phyloP scores from a whole-genome alignment of 495 filamentous ascomycete species.

The Hyaloscypha finlandica region DNA sequence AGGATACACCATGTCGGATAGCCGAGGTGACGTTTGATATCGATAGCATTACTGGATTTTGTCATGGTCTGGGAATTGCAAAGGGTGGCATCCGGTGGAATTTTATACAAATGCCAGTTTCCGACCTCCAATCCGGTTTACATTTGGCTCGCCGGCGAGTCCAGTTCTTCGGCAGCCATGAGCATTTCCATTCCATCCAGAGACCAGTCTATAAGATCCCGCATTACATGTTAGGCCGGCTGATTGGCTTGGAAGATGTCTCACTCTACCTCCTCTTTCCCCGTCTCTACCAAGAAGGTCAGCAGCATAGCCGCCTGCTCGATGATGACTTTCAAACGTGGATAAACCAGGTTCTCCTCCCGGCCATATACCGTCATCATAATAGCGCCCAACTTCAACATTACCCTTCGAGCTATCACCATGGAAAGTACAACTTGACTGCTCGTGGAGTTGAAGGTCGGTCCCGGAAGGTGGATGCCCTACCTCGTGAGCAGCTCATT shows the following conservation, averaged over 20 bases:
- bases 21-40: neutral
- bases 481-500: no score
- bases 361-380: neutral
- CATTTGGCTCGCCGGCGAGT: neutral
- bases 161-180: neutral
- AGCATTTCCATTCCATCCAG: constrained; percentile 2
- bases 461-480: no score
- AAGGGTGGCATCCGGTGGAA: neutral
- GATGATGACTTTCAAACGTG: neutral
- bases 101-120: neutral
- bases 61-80: neutral
- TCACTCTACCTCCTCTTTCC: constrained; percentile 15
- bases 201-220: constrained; percentile 15
- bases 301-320: constrained; percentile 3
- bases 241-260: constrained; percentile 9
- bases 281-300: constrained; percentile 6
- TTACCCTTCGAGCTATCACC: neutral
- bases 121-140: neutral
- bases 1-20: neutral
- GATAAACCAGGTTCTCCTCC: neutral
- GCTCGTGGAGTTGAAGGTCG: no score
- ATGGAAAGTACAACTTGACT: no score
- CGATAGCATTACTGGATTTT: neutral
- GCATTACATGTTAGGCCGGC: constrained; percentile 5
- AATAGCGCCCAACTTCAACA: neutral